Base-by-base conservation (phyloP, 495 filamentous ascomycete genomes). In the Acidomyces sp. region DNA sequence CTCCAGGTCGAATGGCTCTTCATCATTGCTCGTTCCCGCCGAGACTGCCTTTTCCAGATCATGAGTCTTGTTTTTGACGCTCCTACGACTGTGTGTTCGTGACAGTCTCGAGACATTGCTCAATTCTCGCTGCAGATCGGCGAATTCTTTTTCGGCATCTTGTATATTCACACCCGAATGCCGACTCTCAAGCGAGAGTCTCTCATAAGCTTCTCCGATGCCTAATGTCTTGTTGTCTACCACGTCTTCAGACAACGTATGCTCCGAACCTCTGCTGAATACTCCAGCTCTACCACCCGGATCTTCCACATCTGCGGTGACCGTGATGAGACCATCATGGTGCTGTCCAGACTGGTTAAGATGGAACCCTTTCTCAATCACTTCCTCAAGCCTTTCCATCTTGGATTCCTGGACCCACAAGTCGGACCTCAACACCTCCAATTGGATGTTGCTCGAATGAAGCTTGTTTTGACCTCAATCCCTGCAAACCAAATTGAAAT, bases 61-160 rank as follows among this genome's bases (percentile, higher is more conserved):
- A 71, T 19, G 71, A 65, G 1, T 46, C 41, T 23, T 58, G 60
- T 2, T 35, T 54, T 46, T 51, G 47, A 34, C 37, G 42, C 34
- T 45, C 43, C 51, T 26, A 21, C 58, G 56, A 7, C 55, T 62
- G 37, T 72, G 62, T 38, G 56, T 53, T 39, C 56, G 19, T 13
- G 62, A 61, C 37, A 68, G 24, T 37, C 64, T 54, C 48, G 69
- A 56, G 0, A 65, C 63, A 23, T 67, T 71, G 10, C 79, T 85
- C 23, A 93, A 65, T 60, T 88, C 75, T 31, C 73, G 68, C 51
- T 72, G 82, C 15, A 92, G 65, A 45, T 85, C 69, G 6, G 71
- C 74, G 47, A 92, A 93, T 29, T 90, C 79, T 24, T 75, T 70
- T 55, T 86, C 77, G 9, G 85, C 85, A 24, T 68, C 71, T 37